Conservation (phyloP, 345 rosid genomes). For the Isatis tinctoria region DNA sequence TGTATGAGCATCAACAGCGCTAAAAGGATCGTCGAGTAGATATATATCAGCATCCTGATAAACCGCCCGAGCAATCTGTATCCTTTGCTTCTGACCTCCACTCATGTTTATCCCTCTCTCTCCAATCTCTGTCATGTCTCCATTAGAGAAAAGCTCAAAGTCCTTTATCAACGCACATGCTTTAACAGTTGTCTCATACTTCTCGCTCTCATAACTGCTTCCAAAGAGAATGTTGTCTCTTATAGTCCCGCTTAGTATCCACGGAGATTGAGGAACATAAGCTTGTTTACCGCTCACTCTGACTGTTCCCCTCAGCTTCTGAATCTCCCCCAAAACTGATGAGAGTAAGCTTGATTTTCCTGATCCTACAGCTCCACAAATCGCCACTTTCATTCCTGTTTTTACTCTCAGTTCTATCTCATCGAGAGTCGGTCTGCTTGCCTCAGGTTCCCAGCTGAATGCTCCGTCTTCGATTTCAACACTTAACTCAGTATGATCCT, state of each 20-base stretch:
- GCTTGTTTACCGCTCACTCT: constrained; percentile 80
- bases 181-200: constrained; percentile 57
- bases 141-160: constrained; percentile 69
- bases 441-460: constrained; percentile 67
- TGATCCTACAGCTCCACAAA: constrained; percentile 85
- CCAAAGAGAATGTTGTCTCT: constrained; percentile 88
- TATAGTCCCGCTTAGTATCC: constrained; percentile 84
- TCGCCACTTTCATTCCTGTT: constrained; percentile 83
- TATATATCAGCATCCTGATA: constrained; percentile 91
- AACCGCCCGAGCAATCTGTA: constrained; percentile 89
- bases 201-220: constrained; percentile 44
- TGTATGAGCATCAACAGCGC: constrained; percentile 97
- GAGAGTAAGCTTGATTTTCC: constrained; percentile 92
- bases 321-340: constrained; percentile 71
- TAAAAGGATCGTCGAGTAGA: constrained; percentile 91
- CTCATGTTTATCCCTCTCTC: constrained; percentile 98
- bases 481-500: constrained; percentile 37
- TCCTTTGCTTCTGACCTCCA: constrained; percentile 96
- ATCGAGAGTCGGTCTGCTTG: constrained; percentile 50
- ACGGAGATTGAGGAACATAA: constrained; percentile 82
- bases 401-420: constrained; percentile 57
- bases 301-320: constrained; percentile 62
- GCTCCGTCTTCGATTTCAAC: constrained; percentile 61
- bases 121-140: constrained; percentile 89
- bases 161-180: constrained; percentile 83